A percentile compares a stretch with the other conserved stretches of the same genome.
These are phyloP conservation scores for Cryoendolithus antarcticus DNA, from an alignment of 2,329 filamentous ascomycete species.

Conservation along the genomic window DNA sequence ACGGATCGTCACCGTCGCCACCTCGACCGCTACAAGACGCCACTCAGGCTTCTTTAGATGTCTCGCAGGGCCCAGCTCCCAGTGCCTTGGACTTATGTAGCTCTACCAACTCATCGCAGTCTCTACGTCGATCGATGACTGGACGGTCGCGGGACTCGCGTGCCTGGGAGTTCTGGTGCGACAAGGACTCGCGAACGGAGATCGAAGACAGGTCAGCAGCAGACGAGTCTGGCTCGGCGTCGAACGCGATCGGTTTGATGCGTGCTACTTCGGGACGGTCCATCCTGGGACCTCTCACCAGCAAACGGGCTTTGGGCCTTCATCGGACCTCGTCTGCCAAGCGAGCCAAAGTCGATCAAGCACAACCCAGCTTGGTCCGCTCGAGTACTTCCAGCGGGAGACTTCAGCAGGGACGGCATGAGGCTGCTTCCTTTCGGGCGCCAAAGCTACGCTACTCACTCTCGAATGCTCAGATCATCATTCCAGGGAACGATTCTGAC, in stretches of 20 bases:
- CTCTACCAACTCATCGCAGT: background rate
- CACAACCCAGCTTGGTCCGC: constrained; percentile 19
- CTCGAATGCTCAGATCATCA: constrained; percentile 29
- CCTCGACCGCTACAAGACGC: constrained; percentile 29
- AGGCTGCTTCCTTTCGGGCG: background rate
- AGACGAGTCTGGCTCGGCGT: constrained; percentile 65
- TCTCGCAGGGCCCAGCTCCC: no score
- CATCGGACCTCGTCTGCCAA: constrained; percentile 13
- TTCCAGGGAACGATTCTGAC: constrained; percentile 62
- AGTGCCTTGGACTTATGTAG: no score
- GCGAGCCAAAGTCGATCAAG: constrained; percentile 36
- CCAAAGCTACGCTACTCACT: constrained; percentile 18
- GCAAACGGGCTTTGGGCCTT: constrained; percentile 51
- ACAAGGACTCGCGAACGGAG: constrained; percentile 65
- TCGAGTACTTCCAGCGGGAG: constrained; percentile 21
- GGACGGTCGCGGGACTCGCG: constrained; percentile 73
- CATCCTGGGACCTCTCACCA: constrained; percentile 39
- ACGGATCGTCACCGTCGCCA: constrained; percentile 58
- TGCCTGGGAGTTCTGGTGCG: constrained; percentile 84
- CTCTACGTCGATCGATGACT: constrained; percentile 41
- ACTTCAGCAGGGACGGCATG: constrained; percentile 13
- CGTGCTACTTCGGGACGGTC: constrained; percentile 54
- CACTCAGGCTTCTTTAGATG: background rate
- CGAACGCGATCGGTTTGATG: constrained; percentile 69
- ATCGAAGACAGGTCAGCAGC: constrained; percentile 70